Base-by-base conservation (phyloP, 768 basidiomycete genomes). In the Daedaleopsis nitida region DNA sequence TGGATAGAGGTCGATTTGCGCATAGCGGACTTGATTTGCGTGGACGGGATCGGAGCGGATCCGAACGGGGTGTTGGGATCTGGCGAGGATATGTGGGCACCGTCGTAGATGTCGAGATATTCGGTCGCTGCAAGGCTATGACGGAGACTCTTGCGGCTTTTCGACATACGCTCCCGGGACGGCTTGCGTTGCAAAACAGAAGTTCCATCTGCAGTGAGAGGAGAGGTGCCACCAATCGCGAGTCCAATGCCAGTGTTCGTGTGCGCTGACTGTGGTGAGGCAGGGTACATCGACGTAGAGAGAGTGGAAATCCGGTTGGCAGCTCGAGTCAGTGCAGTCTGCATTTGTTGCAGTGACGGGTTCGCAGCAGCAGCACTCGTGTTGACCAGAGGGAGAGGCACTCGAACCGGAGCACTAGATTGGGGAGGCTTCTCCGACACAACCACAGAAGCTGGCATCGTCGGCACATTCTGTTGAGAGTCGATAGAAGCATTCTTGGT, bases 241-340 rank as follows among this genome's bases (percentile, higher is more conserved):
- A 70, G 24, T 12, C 70, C 69, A 60, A 70, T 60, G 16, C 63
- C 69, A 38, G 57, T 45, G 27, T 44, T 56, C 27, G 23, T 48
- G 34, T 43, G 35, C 65, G 44, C 64, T 66, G 65, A 70, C 49
- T 68, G 71, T 16, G 83, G 79, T 17, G 84, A 78, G 55, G 69
- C 71, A 12, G 78, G 77, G 70, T 85, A 83, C 44, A 82, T 73
- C 1, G 82, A 81, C 59, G 79, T 71, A 27, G 85, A 84, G 37
- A 76, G 64, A 0, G 73, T 71, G 23, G 78, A 80, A 17, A 79
- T 59, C 68, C 79, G 59, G 60, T 75, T 66, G 75, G 83, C 74
- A 3, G 73, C 73, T 7, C 73, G 78, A 56, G 76, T 75, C 49
- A 79, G 66, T 5, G 78, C 74, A 42, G 68, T 76, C 57, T 78